These are phyloP conservation scores for Tylopilus felleus DNA, from an alignment of 768 basidiomycete genomes.

Conservation along the genomic window DNA sequence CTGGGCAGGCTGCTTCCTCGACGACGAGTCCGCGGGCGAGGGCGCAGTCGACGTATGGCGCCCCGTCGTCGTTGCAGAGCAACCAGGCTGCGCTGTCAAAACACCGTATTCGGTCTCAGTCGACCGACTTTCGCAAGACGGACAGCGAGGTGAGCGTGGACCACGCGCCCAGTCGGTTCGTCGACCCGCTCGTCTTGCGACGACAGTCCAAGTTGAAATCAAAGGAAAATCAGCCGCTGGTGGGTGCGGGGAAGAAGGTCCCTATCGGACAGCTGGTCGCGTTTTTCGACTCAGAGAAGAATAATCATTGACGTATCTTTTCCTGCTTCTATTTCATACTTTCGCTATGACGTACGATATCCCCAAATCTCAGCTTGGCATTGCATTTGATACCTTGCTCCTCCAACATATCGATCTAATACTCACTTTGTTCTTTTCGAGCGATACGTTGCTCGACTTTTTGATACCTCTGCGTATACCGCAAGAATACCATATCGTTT, in stretches of 20 bases:
- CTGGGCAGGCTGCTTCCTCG: slow-evolving; percentile 6
- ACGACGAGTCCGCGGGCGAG: slow-evolving; percentile 36
- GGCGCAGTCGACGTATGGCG: slow-evolving; percentile 59
- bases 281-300: slow-evolving; percentile 61
- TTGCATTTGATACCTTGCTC: background rate
- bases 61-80: slow-evolving; percentile 28
- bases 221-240: slow-evolving; percentile 40
- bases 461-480: background rate
- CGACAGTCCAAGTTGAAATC: slow-evolving; percentile 50
- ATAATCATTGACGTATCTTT: background rate
- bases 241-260: slow-evolving; percentile 51
- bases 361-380: background rate
- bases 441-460: background rate
- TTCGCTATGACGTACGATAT: background rate
- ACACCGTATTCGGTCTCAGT: slow-evolving; percentile 38
- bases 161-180: slow-evolving; percentile 45
- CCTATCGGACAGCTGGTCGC: slow-evolving; percentile 76
- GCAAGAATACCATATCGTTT: slow-evolving; percentile 1
- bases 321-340: background rate
- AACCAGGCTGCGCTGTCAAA: slow-evolving; percentile 25
- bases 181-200: slow-evolving; percentile 72
- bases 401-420: background rate
- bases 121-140: slow-evolving; percentile 31
- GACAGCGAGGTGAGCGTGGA: slow-evolving; percentile 8
- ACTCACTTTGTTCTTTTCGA: background rate